These are phyloP conservation scores for Erigeron canadensis DNA, from an alignment of 129 eudicot species.

Conservation along the genomic window DNA sequence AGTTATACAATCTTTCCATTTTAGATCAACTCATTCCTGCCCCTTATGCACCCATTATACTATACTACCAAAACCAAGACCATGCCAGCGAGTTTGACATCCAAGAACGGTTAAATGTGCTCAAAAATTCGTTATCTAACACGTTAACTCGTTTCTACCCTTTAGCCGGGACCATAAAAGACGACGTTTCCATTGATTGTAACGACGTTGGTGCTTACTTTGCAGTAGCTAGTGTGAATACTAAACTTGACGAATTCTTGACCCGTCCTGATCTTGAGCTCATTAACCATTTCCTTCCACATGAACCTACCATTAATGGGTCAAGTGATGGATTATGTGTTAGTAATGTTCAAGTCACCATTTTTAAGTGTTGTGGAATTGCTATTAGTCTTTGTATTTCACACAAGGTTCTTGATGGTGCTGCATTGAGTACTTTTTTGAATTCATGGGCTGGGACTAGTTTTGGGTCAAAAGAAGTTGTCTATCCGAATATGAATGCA, in stretches of 20 bases:
- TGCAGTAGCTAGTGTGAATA: conserved; percentile 37
- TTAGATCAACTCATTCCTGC: conserved; percentile 80
- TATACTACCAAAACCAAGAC: conserved; percentile 46
- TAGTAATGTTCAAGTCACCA: conserved; percentile 50
- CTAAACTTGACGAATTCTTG: conserved; percentile 36
- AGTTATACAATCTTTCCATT: conserved; percentile 46
- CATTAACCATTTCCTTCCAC: conserved; percentile 47
- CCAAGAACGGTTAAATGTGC: conserved; percentile 22
- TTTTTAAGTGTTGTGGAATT: conserved; percentile 64
- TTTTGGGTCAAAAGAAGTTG: conserved; percentile 5
- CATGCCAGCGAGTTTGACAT: conserved; percentile 13
- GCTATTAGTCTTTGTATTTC: conserved; percentile 64
- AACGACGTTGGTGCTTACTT: conserved; percentile 60
- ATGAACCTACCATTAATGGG: conserved; percentile 31
- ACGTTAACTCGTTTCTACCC: conserved; percentile 64
- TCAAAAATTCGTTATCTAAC: conserved; percentile 53
- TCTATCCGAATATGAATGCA: conserved; percentile 43
- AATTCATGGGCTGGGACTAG: conserved; percentile 46
- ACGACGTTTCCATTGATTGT: conserved; percentile 59
- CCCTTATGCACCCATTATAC: conserved; percentile 62
- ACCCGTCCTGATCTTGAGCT: conserved; percentile 31
- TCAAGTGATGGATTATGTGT: conserved; percentile 28
- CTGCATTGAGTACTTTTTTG: conserved; percentile 44
- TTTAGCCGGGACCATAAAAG: conserved; percentile 55
- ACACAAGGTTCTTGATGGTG: conserved; percentile 71